Percentiles rank a stretch among this genome's conserved stretches.
Evolutionary conservation across 371 early-diverging fungal species (phyloP).

Genomic region (Capillidium rhysosporum): DNA sequence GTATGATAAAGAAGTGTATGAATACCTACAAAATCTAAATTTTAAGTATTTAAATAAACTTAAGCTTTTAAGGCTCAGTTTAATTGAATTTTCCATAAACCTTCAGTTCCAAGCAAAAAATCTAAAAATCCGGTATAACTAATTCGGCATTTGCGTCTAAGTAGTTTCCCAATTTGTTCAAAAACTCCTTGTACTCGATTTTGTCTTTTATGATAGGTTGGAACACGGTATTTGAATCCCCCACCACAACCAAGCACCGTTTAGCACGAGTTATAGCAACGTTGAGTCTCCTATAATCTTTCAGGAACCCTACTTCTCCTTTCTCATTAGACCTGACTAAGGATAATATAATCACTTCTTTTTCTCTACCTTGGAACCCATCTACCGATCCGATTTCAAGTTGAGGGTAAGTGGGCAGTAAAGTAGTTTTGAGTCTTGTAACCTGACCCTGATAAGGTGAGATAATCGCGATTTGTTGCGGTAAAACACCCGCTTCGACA

Average conservation of each 20-base stretch:
- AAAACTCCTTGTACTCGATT: not conserved
- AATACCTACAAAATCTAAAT: too few relatives aligned
- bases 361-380: slow-evolving; percentile 94
- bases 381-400: slow-evolving; percentile 45
- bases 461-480: slow-evolving; percentile 58
- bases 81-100: too few relatives aligned
- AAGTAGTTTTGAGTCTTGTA: slow-evolving; percentile 7
- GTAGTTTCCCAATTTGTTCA: slow-evolving; percentile 3
- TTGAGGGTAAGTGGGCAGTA: not conserved
- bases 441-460: slow-evolving; percentile 77
- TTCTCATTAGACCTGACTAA: slow-evolving; percentile 69
- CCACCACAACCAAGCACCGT: slow-evolving; percentile 71
- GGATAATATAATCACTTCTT: slow-evolving; percentile 72
- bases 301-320: slow-evolving; percentile 75
- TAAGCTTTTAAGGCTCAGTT: not conserved
- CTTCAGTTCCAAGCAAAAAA: not conserved
- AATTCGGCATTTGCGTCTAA: not conserved
- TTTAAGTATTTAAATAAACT: too few relatives aligned
- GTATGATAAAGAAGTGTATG: too few relatives aligned
- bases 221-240: slow-evolving; percentile 42
- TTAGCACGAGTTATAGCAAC: slow-evolving; percentile 86
- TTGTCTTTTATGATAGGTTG: not conserved
- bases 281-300: slow-evolving; percentile 69
- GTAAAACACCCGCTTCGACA: slow-evolving; percentile 32
- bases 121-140: slow-evolving; percentile 1